Evolutionary conservation across 257 asterid genomes (phyloP), one percentile per base, ranked within the genome.

Genomic region (Solanum ossicruentum): DNA sequence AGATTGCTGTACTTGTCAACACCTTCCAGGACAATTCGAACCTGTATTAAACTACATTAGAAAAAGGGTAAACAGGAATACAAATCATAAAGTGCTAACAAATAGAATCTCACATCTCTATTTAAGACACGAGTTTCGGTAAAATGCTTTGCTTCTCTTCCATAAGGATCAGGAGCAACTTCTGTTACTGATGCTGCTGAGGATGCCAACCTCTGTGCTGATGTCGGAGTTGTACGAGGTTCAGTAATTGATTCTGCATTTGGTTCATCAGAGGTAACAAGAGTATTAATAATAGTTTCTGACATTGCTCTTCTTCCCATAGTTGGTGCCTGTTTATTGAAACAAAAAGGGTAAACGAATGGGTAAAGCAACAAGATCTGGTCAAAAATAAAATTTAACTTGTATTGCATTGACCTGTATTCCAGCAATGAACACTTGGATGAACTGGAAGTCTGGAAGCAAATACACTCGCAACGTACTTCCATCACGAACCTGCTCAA

Each of bases 401-500:
- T 65, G 28, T 63, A 45, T 54, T 75, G 81, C 60, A 23, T 28
- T 73, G 58, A 95, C 99, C 98, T 93, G 98, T 88, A 95, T 87
- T 84, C 99, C 99, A 7, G 99, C 98, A 72, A 93, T 93, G 78
- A 93, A 91, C 77, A 96, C 99, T 90, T 96, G 98, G 81, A 95
- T 97, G 87, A 93, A 91, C 84, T 90, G 98, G 86, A 93, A 95
- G 49, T 93, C 95, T 49, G 99, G 98, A 90, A 96, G 99, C 91
- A 96, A 90, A 87, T 93, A 94, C 65, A 91, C 97, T 84, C 98
- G 98, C 83, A 96, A 87, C 1, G 98, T 95, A 94, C 98, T 96
- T 87, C 99, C 99, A 91, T 94, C 97, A 47, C 98, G 98, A 83
- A 91, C 96, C 90, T 93, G 96, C 91, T 96, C 98, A 84, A 96